Evolutionary conservation across 441 rosid genomes (phyloP), one percentile per base, ranked within the genome.

Genomic region (Manihot esculenta): DNA sequence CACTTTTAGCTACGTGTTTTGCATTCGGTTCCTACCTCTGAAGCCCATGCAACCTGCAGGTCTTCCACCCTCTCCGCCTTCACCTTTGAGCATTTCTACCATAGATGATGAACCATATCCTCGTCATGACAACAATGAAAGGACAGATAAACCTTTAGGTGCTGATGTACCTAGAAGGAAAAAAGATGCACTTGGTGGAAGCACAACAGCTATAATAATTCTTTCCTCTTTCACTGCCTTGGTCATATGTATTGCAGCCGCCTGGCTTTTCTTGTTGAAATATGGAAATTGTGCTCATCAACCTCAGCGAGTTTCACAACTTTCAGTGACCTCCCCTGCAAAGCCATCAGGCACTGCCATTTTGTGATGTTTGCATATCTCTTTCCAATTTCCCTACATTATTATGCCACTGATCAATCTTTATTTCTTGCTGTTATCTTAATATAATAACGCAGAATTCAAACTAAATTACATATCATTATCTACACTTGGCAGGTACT

Each of bases 21-120:
- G 23, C 24, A 49, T 41, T 62, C 42, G 15, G 21, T 70, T 48
- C 64, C 50, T 59, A 24, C 11, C 49, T 38, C 41, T 75, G 72
- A 64, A 26, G 44, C 48, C 66, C 58, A 48, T 70, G 44, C 30
- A 60, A 77, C 45, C 49, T 77, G 54, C 77, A 89, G 91, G 95
- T 74, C 89, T 89, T 70, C 95, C 92, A 24, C 86, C 87, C 13
- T 83, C 91, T 64, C 94, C 94, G 53, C 90, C 88, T 70, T 81
- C 81, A 27, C 79, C 74, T 71, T 76, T 85, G 1, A 71, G 82
- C 66, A 81, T 70, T 65, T 72, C 84, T 26, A 74, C 72, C 0
- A 33, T 54, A 7, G 81, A 86, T 62, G 74, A 77, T 67, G 79
- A 84, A 60, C 87, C 90, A 7, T 78, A 69, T 63, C 23, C 74